Evolutionary conservation across 805 yeast genomes (phyloP).

Genomic region (Candida taoyuanica): DNA sequence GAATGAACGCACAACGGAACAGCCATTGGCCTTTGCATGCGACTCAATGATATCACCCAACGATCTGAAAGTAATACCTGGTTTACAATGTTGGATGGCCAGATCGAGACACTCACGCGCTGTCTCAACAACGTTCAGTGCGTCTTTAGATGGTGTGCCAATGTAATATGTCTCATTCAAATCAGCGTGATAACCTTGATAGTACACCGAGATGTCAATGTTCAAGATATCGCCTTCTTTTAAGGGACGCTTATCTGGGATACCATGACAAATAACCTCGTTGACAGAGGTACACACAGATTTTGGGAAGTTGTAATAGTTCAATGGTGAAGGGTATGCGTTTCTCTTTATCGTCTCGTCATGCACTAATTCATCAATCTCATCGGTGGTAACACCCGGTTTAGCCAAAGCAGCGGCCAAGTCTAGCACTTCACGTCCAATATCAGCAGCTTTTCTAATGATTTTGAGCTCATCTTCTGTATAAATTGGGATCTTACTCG

Average conservation of each 20-base stretch:
- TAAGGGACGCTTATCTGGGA: constrained; percentile 84
- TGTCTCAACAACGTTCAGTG: constrained; percentile 87
- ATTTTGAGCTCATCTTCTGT: constrained; percentile 65
- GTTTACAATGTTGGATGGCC: constrained; percentile 83
- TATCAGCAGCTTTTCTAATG: constrained; percentile 67
- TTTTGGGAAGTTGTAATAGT: constrained; percentile 91
- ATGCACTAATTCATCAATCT: constrained; percentile 81
- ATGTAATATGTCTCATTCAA: constrained; percentile 95
- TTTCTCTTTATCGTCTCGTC: constrained; percentile 82
- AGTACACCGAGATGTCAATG: constrained; percentile 79
- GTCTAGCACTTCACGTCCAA: constrained; percentile 88
- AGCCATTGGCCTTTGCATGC: constrained; percentile 71
- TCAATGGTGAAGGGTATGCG: constrained; percentile 92
- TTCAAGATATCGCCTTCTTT: constrained; percentile 94
- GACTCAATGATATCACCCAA: constrained; percentile 85
- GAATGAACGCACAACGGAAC: constrained; percentile 85
- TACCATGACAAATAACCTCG: constrained; percentile 95
- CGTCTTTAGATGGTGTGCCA: constrained; percentile 79
- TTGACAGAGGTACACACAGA: constrained; percentile 90
- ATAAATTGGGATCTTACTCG: constrained; percentile 59
- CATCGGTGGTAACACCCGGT: constrained; percentile 94
- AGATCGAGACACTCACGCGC: constrained; percentile 81
- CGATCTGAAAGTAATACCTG: constrained; percentile 83
- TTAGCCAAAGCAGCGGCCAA: constrained; percentile 74
- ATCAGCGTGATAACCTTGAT: constrained; percentile 90